Base-by-base conservation (phyloP, 2,329 filamentous ascomycete species). In the Ustilaginoidea virens region DNA sequence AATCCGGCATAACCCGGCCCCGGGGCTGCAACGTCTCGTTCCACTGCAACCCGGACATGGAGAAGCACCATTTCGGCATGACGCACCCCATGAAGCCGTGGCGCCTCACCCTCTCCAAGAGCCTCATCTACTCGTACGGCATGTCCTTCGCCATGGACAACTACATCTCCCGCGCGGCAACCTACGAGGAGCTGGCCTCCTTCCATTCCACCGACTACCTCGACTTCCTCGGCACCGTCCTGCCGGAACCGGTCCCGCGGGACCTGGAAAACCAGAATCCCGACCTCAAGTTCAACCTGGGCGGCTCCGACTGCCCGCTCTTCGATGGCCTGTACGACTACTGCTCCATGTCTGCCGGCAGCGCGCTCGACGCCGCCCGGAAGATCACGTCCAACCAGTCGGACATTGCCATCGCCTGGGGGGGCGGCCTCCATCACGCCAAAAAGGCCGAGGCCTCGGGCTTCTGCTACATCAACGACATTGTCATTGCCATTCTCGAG, bases 31-130 rank as follows among this genome's bases (percentile, higher is more conserved):
- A 69, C 18, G 87, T 98, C 26, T 94, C 87, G 7, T 96, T 86
- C 56, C 90, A 98, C 52, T 83, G 85, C 57, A 94, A 94, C 46
- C 81, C 86, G 2, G 75, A 82, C 35, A 92, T 96, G 50, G 90
- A 98, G 58, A 80, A 80, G 48, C 87, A 96, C 55, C 90, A 98
- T 53, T 98, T 98, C 52, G 90, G 90, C 39, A 79, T 82, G 56
- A 86, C 82, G 7, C 90, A 98, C 60, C 90, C 90, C 13, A 98
- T 98, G 90, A 98, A 98, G 53, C 90, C 90, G 34, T 96, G 90
- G 87, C 81, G 90, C 20, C 61, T 98, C 38, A 94, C 86, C 11
- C 67, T 98, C 31, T 92, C 90, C 32, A 96, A 98, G 53, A 83
- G 90, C 44, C 70, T 98, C 26, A 83, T 98, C 38, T 77, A 92